Conservation (phyloP, 2,329 filamentous ascomycete genomes). For the Bipolaris gigantea region DNA sequence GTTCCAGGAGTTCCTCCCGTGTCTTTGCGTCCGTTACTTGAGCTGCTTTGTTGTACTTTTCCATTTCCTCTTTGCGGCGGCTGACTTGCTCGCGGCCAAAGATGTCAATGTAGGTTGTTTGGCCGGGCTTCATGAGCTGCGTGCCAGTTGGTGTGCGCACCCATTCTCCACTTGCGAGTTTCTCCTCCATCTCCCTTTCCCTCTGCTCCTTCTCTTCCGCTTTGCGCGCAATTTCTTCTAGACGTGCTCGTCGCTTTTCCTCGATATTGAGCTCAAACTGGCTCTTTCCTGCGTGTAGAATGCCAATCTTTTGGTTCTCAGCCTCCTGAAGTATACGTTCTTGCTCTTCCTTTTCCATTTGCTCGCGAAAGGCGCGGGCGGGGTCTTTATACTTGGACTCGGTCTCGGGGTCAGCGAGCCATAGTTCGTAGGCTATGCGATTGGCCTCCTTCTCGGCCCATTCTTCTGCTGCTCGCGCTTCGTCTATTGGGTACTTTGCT, state of each 20-base stretch:
- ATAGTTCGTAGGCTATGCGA: constrained; percentile 43
- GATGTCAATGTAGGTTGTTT: constrained; percentile 39
- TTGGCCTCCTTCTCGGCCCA: constrained; percentile 46
- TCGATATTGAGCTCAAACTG: constrained; percentile 42
- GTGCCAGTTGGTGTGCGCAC: constrained; percentile 39
- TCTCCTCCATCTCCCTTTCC: constrained; percentile 35
- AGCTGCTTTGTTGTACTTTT: constrained; percentile 31
- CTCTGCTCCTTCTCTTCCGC: constrained; percentile 40
- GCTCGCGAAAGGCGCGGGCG: constrained; percentile 37
- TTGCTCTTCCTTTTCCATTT: constrained; percentile 39
- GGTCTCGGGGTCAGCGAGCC: constrained; percentile 43
- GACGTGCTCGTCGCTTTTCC: constrained; percentile 34
- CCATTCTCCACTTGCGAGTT: constrained; percentile 39
- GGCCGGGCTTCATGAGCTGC: constrained; percentile 42
- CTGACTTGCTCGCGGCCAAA: constrained; percentile 40
- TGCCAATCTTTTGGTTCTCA: constrained; percentile 37
- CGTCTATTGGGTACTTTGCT: constrained; percentile 43
- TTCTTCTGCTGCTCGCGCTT: constrained; percentile 44
- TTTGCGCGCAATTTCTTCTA: constrained; percentile 33
- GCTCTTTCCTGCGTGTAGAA: constrained; percentile 38
- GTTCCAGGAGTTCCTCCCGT: constrained; percentile 31
- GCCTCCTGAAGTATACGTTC: constrained; percentile 25
- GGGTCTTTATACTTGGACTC: constrained; percentile 46
- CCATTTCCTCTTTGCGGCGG: constrained; percentile 31
- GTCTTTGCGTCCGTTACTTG: constrained; percentile 26